Conservation (phyloP, 176 grass and related monocot genomes). For the Stipa capillata region DNA sequence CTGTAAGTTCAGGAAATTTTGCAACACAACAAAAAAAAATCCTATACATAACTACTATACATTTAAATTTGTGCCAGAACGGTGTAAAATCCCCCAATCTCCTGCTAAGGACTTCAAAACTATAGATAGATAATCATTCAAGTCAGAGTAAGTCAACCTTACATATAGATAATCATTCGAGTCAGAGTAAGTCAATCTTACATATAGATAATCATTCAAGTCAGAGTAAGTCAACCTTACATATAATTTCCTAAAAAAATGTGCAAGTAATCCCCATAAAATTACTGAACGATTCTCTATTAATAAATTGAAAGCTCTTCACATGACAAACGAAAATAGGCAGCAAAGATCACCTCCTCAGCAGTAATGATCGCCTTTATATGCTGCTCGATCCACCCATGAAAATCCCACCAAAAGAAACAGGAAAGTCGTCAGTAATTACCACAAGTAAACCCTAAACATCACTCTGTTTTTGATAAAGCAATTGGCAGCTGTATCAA, state of each 20-base stretch:
- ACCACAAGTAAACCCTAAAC: not conserved
- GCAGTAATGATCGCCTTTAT: slow-evolving; percentile 98
- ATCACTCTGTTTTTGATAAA: not conserved
- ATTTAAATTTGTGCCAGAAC: not conserved
- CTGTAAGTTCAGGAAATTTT: too few relatives aligned
- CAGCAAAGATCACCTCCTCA: slow-evolving; percentile 65
- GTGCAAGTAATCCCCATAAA: not conserved
- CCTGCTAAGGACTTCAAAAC: not conserved
- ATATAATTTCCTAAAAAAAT: too few relatives aligned
- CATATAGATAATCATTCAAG: not conserved
- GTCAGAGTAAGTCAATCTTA: not conserved
- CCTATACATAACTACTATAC: not conserved
- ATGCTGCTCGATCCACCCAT: slow-evolving; percentile 49
- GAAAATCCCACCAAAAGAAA: slow-evolving; percentile 19
- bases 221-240: not conserved
- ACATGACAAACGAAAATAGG: not conserved
- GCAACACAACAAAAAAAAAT: too few relatives aligned
- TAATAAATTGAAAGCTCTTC: not conserved
- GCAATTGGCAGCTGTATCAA: not conserved
- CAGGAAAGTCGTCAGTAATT: slow-evolving; percentile 17
- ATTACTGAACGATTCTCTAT: not conserved
- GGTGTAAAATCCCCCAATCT: not conserved
- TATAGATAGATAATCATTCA: not conserved
- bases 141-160: not conserved
- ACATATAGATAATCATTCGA: not conserved